Evolutionary conservation across 768 basidiomycete genomes (phyloP), one percentile per base, ranked within the genome.

Genomic region (Inosperma sp.): DNA sequence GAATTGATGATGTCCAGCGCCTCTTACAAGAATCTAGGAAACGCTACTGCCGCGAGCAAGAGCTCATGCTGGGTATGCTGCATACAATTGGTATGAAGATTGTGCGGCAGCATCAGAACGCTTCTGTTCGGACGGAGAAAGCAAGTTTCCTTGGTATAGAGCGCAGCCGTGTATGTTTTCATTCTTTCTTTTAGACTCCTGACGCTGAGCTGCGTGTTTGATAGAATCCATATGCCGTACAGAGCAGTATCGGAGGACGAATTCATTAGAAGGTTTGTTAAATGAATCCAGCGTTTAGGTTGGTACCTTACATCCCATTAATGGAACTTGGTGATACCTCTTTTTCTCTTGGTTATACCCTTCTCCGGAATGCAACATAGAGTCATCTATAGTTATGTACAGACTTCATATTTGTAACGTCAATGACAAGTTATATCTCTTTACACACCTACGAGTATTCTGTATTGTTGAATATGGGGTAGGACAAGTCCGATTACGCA

Each of bases 51-150:
- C 72, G 77, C 43, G 93, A 97, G 63, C 88, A 92, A 57, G 80
- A 84, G 56, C 75, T 91, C 50, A 87, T 96, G 83, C 69, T 91
- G 17, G 78, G 84, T 49, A 80, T 82, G 4, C 74, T 92, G 53
- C 89, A 92, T 63, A 74, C 73, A 33, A 68, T 81, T 35, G 87
- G 89, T 9, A 82, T 87, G 76, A 73, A 75, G 45, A 78, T 72
- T 16, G 69, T 78, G 34, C 77, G 86, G 51, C 75, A 78, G 34
- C 85, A 87, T 58, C 68, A 90, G 8, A 72, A 75, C 19, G 71
- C 72, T 49, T 67, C 71, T 25, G 68, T 66, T 49, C 74, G 74
- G 46, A 68, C 72, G 30, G 74, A 78, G 36, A 80, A 86, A 17
- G 75, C 72, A 5, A 82, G 84, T 52, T 93, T 88, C 84, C 68